phyloP scores from a whole-genome alignment of 2,329 filamentous ascomycete species.

The Sporothrix variecibatus region DNA sequence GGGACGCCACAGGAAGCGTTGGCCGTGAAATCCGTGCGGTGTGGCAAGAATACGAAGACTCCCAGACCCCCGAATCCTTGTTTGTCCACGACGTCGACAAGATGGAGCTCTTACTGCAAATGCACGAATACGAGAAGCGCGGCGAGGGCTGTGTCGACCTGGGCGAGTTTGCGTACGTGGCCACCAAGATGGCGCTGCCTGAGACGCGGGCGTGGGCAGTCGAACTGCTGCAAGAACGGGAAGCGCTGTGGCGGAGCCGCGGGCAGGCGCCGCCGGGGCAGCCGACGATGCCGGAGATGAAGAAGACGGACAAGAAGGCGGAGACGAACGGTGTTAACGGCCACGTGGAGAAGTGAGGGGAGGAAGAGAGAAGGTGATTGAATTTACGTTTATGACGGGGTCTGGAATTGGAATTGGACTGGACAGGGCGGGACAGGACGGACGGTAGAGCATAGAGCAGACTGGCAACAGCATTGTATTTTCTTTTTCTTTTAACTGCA shows the following conservation, averaged over 20 bases:
- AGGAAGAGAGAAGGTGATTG: neutral
- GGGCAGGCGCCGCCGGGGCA: neutral
- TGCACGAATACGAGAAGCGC: slow-evolving; percentile 90
- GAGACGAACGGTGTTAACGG: neutral
- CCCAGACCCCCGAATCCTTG: slow-evolving; percentile 75
- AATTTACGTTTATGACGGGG: neutral
- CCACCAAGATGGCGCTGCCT: slow-evolving; percentile 68
- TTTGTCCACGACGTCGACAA: slow-evolving; percentile 98
- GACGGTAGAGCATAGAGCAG: slow-evolving; percentile 3
- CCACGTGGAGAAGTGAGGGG: neutral
- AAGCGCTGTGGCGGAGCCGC: slow-evolving; percentile 20
- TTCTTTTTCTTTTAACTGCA: neutral
- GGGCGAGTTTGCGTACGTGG: slow-evolving; percentile 82
- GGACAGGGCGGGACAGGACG: neutral
- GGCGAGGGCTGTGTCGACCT: slow-evolving; percentile 69
- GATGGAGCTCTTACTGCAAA: slow-evolving; percentile 91
- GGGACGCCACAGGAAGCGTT: slow-evolving; percentile 43
- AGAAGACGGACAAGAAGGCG: neutral
- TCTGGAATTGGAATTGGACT: neutral
- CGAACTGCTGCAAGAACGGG: slow-evolving; percentile 70
- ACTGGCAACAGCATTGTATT: slow-evolving; percentile 15
- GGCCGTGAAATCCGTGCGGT: slow-evolving; percentile 73
- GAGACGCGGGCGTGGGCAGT: slow-evolving; percentile 81
- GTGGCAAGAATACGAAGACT: slow-evolving; percentile 96
- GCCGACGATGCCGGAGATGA: neutral